Percentiles rank a stretch among this genome's conserved stretches.
Conservation (phyloP, 1,139 yeast species). For the Candida tunisiensis region DNA sequence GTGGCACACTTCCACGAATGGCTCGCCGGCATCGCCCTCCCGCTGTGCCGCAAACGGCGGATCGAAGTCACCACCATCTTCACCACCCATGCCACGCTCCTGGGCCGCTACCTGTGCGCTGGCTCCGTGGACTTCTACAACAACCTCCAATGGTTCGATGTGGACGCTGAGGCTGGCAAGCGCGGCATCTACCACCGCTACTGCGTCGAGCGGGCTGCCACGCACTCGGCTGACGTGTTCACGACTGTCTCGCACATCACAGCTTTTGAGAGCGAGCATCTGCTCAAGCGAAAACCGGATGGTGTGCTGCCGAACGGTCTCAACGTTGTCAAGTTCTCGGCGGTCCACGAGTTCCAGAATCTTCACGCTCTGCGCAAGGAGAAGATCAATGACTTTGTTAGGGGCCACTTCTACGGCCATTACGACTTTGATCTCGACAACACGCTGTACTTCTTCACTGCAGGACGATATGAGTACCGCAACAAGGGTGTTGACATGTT, state of each 20-base stretch:
- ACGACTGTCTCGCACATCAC: conserved; percentile 96
- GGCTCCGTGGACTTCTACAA: conserved; percentile 94
- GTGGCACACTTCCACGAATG: conserved; percentile 95
- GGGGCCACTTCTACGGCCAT: conserved; percentile 96
- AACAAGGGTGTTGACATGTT: conserved; percentile 95
- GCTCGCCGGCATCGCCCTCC: conserved; percentile 94
- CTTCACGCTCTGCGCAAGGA: conserved; percentile 85
- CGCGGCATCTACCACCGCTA: conserved; percentile 94
- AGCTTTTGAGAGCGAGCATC: conserved; percentile 86
- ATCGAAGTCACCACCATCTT: conserved; percentile 90
- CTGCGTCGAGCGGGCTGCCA: conserved; percentile 92
- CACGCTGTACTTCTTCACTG: conserved; percentile 87
- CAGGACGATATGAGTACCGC: conserved; percentile 93
- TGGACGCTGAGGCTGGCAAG: conserved; percentile 95
- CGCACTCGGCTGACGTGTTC: conserved; percentile 92
- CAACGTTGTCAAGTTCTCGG: conserved; percentile 90
- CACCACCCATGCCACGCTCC: conserved; percentile 92
- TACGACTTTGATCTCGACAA: conserved; percentile 89
- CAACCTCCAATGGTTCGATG: conserved; percentile 79
- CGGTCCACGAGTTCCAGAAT: conserved; percentile 96
- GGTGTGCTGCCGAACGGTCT: conserved; percentile 96
- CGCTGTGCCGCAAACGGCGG: conserved; percentile 78
- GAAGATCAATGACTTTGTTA: conserved; percentile 82
- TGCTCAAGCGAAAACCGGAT: conserved; percentile 89
- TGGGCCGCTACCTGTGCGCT: conserved; percentile 92